Percentiles rank a stretch among this genome's conserved stretches.
Conservation (phyloP, 2,329 filamentous ascomycete genomes). For the Aureobasidium sp. region DNA sequence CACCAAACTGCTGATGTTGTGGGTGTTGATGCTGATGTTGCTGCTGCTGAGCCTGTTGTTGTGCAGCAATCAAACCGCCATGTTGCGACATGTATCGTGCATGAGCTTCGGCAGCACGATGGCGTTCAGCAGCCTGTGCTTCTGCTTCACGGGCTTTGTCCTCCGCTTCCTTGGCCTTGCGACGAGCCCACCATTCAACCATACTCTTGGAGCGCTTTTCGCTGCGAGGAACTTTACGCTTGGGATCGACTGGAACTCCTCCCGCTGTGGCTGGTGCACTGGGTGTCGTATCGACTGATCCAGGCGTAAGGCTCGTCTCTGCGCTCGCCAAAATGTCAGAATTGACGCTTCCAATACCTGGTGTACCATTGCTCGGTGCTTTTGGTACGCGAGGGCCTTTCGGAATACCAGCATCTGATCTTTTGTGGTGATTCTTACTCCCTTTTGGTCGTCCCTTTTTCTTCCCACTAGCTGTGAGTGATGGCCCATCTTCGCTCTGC, state of each 20-base stretch:
- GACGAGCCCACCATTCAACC: constrained; percentile 39
- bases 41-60: constrained; percentile 8
- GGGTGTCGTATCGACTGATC: neutral
- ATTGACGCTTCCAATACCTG: neutral
- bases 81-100: constrained; percentile 2
- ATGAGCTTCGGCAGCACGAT: constrained; percentile 6
- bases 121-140: neutral
- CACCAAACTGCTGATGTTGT: constrained; percentile 1
- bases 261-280: neutral
- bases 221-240: constrained; percentile 26
- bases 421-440: constrained; percentile 37
- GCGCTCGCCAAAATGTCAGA: neutral
- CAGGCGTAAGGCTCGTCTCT: neutral
- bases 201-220: constrained; percentile 37
- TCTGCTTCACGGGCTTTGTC: constrained; percentile 4
- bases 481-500: constrained; percentile 2
- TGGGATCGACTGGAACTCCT: neutral
- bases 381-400: constrained; percentile 36
- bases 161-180: constrained; percentile 27
- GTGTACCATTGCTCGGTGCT: neutral
- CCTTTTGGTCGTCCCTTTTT: constrained; percentile 33
- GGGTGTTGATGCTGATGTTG: neutral
- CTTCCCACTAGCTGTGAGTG: constrained; percentile 7
- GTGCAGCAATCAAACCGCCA: neutral
- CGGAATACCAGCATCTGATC: constrained; percentile 40